These are phyloP conservation scores for Hypholoma fasciculare DNA, from an alignment of 768 basidiomycete species.

Conservation along the genomic window DNA sequence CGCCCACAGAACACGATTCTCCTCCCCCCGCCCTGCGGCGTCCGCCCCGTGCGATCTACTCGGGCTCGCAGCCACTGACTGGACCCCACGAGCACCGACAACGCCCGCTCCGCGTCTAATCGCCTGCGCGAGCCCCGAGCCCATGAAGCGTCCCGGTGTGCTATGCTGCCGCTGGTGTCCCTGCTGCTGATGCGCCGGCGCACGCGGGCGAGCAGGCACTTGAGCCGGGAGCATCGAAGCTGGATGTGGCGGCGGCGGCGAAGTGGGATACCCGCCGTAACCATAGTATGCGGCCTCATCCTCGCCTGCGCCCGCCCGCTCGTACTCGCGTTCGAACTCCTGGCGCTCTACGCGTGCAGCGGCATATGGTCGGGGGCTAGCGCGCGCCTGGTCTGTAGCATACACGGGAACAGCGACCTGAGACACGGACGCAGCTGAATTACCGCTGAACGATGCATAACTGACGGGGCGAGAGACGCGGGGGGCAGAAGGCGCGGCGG, in stretches of 20 bases:
- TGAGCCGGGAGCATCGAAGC: background rate
- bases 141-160: background rate
- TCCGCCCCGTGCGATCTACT: background rate
- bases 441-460: conserved; percentile 41
- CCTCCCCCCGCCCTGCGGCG: conserved; percentile 4
- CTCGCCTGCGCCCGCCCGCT: conserved; percentile 11
- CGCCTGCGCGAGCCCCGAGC: conserved; percentile 23
- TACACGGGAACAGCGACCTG: background rate
- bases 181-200: background rate
- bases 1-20: conserved; percentile 43
- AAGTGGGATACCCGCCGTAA: conserved; percentile 8
- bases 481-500: conserved; percentile 46
- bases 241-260: conserved; percentile 4
- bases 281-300: conserved; percentile 7
- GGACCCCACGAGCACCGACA: background rate
- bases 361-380: background rate
- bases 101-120: conserved; percentile 13
- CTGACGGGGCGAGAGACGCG: conserved; percentile 50
- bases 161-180: conserved; percentile 1
- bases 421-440: conserved; percentile 8
- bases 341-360: conserved; percentile 5
- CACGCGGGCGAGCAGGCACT: background rate
- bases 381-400: background rate
- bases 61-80: background rate
- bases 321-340: conserved; percentile 26